These are phyloP conservation scores for Simplicillium sp. DNA, from an alignment of 2,329 filamentous ascomycete genomes.

Conservation along the genomic window DNA sequence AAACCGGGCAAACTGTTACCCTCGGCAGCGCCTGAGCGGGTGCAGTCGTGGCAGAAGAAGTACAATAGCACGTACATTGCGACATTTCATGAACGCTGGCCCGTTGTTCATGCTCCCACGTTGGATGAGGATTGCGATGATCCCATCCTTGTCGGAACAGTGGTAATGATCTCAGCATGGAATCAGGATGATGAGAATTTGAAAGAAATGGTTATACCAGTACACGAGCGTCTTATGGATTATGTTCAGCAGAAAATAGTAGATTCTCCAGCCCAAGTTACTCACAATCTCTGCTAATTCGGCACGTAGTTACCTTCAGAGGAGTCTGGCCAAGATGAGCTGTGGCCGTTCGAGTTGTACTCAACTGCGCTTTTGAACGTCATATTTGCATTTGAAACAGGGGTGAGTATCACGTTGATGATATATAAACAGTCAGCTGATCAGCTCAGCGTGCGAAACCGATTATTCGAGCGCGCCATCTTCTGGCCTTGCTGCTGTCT, in stretches of 20 bases:
- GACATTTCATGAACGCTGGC: slow-evolving; percentile 29
- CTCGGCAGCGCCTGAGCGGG: slow-evolving; percentile 6
- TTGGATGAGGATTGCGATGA: slow-evolving; percentile 18
- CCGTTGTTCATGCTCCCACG: slow-evolving; percentile 27
- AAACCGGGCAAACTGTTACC: too few species aligned
- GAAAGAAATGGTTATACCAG: neutral
- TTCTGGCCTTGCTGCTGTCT: too few species aligned
- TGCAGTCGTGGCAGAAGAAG: slow-evolving; percentile 11
- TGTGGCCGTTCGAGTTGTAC: neutral
- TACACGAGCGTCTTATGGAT: neutral
- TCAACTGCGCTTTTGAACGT: neutral
- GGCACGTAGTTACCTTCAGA: neutral
- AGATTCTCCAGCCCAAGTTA: neutral
- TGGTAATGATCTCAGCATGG: too few species aligned
- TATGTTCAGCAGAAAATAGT: neutral
- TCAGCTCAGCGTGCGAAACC: neutral
- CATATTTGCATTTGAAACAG: neutral
- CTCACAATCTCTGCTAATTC: neutral
- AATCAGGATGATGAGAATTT: neutral
- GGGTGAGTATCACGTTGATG: neutral
- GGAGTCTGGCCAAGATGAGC: neutral
- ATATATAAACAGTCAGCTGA: neutral
- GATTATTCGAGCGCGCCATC: neutral
- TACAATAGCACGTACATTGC: slow-evolving; percentile 24
- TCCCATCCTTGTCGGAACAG: too few species aligned